Evolutionary conservation across 768 basidiomycete genomes (phyloP), one percentile per base, ranked within the genome.

Genomic region (Heimioporus sp.): DNA sequence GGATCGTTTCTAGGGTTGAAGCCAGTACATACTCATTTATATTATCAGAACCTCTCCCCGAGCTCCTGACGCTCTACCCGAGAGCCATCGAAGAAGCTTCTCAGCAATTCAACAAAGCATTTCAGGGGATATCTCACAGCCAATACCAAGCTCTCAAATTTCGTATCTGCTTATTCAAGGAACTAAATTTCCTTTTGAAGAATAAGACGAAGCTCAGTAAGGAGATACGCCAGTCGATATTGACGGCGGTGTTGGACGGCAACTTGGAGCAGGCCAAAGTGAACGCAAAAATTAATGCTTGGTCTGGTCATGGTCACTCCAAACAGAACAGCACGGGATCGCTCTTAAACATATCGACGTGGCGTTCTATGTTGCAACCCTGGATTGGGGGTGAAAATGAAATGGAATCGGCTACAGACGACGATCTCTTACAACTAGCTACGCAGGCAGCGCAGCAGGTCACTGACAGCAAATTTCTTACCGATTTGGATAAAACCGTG

Each of bases 81-180:
- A 57, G 32, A 24, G 64, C 60, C 10, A 38, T 2, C 1, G 37
- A 59, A 0, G 21, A 41, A 5, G 42, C 54, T 1, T 9, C 5
- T 2, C 43, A 24, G 2, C 48, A 55, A 2, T 16, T 62, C 2
- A 34, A 40, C 24, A 21, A 46, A n/a, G 31, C 40, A 2, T 40
- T 57, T 10, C 20, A 21, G 8, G 28, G 3, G 1, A 66, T 68
- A 4, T 2, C 24, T 6, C 19, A 55, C 17, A 11, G 0, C 2
- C 62, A 62, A 0, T 64, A 59, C 48, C 49, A 13, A 34, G 1
- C 0, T 5, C 21, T 39, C n/a, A 68, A 68, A 46, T 36, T 58
- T 0, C 62, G 51, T 10, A 43, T 68, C 15, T 24, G 37, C 19
- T 4, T 57, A 2, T 50, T 57, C 28, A 54, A 53, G 24, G 51